These are phyloP conservation scores for Parietichytrium sp. DNA, from an alignment of 108 stramenopile species.

Conservation along the genomic window DNA sequence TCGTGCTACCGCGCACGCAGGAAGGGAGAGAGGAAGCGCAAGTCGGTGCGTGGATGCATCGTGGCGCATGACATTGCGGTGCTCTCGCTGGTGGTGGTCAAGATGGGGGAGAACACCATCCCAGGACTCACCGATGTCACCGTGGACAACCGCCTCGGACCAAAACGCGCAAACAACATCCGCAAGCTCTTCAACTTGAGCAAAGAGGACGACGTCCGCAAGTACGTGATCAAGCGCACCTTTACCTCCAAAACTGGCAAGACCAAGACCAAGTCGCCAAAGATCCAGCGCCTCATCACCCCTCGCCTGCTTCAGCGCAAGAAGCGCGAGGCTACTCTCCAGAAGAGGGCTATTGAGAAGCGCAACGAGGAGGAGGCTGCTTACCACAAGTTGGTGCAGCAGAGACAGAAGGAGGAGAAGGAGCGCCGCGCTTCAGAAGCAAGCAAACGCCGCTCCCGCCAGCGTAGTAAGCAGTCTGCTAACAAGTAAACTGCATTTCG, in stretches of 20 bases:
- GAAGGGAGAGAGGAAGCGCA: constrained; percentile 98
- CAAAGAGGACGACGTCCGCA: constrained; percentile 98
- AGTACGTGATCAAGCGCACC: constrained; percentile 91
- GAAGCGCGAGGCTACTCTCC: constrained; percentile 77
- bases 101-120: constrained; percentile 85
- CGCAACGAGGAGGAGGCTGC: constrained; percentile 86
- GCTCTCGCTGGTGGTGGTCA: constrained; percentile 94
- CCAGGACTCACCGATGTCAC: constrained; percentile 88
- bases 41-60: constrained; percentile 98
- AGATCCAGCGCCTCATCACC: constrained; percentile 98
- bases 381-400: constrained; percentile 92
- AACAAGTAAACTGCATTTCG: too few species aligned
- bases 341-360: constrained; percentile 70
- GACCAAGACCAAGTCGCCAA: constrained; percentile 85
- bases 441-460: constrained; percentile 94
- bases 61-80: constrained; percentile 96
- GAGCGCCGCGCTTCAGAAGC: constrained; percentile 90
- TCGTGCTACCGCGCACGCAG: constrained; percentile 86
- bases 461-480: too few species aligned
- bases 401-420: constrained; percentile 87
- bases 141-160: constrained; percentile 90
- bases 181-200: constrained; percentile 98
- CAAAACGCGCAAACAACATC: constrained; percentile 99
- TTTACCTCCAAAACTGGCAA: constrained; percentile 96
- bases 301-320: constrained; percentile 92